Evolutionary conservation across 2,329 filamentous ascomycete genomes (phyloP).

Genomic region (Biscogniauxia mediterranea): DNA sequence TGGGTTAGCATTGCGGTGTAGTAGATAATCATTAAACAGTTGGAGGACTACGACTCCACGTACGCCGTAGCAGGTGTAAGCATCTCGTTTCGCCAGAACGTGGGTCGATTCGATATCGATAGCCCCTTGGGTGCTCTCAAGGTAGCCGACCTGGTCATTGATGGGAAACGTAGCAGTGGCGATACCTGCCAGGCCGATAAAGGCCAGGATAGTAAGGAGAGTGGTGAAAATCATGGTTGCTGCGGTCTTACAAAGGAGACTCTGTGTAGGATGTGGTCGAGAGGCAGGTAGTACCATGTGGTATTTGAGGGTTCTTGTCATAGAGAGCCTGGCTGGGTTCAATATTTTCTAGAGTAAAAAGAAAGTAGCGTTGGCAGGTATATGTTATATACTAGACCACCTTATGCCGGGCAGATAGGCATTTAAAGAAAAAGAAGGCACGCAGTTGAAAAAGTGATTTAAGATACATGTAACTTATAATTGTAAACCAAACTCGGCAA

Average conservation of each 20-base stretch:
- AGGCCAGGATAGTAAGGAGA: slow-evolving; percentile 8
- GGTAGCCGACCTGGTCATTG: background rate
- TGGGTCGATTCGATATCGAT: background rate
- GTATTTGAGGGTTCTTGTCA: background rate
- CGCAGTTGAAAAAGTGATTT: too few species aligned
- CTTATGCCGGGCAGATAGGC: background rate
- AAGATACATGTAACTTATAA: too few species aligned
- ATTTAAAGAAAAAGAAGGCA: too few species aligned
- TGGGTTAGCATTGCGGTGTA: slow-evolving; percentile 2
- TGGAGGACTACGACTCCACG: background rate
- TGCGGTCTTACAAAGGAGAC: background rate
- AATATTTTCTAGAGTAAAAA: background rate
- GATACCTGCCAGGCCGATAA: slow-evolving; percentile 4
- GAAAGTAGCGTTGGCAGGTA: background rate
- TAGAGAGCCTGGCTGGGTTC: background rate
- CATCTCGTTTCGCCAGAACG: slow-evolving; percentile 27
- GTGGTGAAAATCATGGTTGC: slow-evolving; percentile 13
- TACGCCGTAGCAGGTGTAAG: slow-evolving; percentile 31
- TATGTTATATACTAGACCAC: background rate
- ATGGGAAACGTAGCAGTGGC: background rate
- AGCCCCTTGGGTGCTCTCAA: background rate
- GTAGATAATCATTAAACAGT: background rate
- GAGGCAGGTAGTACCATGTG: background rate
- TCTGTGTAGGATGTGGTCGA: background rate
- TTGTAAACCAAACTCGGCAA: too few species aligned